These are phyloP conservation scores for Nakaseomyces sp. DNA, from an alignment of 1,139 yeast genomes.

Conservation along the genomic window DNA sequence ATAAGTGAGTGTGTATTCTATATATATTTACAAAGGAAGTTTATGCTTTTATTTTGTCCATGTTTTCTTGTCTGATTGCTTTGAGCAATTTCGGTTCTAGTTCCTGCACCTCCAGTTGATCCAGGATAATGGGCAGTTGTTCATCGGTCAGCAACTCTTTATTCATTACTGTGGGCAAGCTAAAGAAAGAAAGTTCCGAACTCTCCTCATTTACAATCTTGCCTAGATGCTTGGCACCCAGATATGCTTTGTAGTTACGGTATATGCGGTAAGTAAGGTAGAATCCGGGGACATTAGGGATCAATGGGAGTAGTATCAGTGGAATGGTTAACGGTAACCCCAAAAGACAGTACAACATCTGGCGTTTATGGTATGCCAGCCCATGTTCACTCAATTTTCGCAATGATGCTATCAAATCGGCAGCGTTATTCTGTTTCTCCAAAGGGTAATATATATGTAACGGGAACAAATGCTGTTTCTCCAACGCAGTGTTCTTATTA, in stretches of 20 bases:
- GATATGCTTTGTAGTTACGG: slow-evolving; percentile 71
- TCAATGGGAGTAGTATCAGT: slow-evolving; percentile 67
- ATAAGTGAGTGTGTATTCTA: no score
- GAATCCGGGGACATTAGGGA: slow-evolving; percentile 94
- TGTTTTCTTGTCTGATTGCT: slow-evolving; percentile 44
- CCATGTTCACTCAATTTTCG: slow-evolving; percentile 33
- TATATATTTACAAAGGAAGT: background rate
- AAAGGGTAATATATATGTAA: slow-evolving; percentile 22
- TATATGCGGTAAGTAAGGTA: slow-evolving; percentile 74
- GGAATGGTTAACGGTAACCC: slow-evolving; percentile 78
- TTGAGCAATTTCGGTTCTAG: slow-evolving; percentile 37
- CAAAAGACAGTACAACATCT: slow-evolving; percentile 42
- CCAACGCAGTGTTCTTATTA: slow-evolving; percentile 10
- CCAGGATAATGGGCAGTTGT: slow-evolving; percentile 13
- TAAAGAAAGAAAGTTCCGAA: background rate
- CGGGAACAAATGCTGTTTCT: slow-evolving; percentile 19
- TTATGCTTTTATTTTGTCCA: background rate
- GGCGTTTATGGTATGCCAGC: slow-evolving; percentile 36
- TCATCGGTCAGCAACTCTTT: background rate
- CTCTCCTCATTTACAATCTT: background rate
- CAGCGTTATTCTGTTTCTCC: slow-evolving; percentile 21
- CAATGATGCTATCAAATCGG: slow-evolving; percentile 19
- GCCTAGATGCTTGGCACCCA: slow-evolving; percentile 62
- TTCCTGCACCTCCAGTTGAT: slow-evolving; percentile 31
- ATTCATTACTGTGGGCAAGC: background rate